phyloP scores from a whole-genome alignment of 2,329 filamentous ascomycete genomes.

The Metarhizium sp. region DNA sequence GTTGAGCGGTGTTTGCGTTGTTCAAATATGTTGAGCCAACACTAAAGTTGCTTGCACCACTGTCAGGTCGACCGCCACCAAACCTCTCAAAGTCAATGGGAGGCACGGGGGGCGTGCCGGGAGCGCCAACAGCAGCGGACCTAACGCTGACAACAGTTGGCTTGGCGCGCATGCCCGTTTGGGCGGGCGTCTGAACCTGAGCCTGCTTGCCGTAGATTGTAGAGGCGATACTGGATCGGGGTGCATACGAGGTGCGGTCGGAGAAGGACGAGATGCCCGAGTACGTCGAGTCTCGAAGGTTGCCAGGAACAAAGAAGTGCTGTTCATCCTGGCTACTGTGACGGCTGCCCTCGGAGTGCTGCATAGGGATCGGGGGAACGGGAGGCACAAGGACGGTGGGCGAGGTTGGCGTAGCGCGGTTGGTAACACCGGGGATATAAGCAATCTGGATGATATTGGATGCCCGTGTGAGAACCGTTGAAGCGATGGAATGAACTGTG shows the following conservation, averaged over 20 bases:
- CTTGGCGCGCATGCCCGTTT: constrained; percentile 79
- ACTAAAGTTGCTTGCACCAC: constrained; percentile 51
- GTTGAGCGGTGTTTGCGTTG: constrained; percentile 50
- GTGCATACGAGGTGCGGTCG: constrained; percentile 53
- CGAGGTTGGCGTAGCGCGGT: constrained; percentile 77
- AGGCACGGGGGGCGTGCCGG: constrained; percentile 61
- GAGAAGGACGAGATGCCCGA: constrained; percentile 61
- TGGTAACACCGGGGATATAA: constrained; percentile 95
- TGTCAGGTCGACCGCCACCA: constrained; percentile 37
- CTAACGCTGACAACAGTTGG: constrained; percentile 91
- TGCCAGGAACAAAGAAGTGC: constrained; percentile 87
- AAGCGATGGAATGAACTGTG: constrained; percentile 86
- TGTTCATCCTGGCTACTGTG: constrained; percentile 60
- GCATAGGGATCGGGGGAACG: constrained; percentile 79
- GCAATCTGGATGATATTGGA: constrained; percentile 99
- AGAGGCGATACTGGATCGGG: constrained; percentile 71
- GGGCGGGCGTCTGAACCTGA: constrained; percentile 70
- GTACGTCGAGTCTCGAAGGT: constrained; percentile 85
- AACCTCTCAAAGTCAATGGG: constrained; percentile 58
- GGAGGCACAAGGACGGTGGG: constrained; percentile 77
- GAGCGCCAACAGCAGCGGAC: constrained; percentile 47
- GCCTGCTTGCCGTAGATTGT: constrained; percentile 92
- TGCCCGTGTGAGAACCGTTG: constrained; percentile 86
- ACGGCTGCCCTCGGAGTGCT: constrained; percentile 36
- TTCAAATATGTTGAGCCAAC: constrained; percentile 61